These are phyloP conservation scores for Linnemannia hyalina DNA, from an alignment of 192 early-diverging fungal genomes.

Conservation along the genomic window DNA sequence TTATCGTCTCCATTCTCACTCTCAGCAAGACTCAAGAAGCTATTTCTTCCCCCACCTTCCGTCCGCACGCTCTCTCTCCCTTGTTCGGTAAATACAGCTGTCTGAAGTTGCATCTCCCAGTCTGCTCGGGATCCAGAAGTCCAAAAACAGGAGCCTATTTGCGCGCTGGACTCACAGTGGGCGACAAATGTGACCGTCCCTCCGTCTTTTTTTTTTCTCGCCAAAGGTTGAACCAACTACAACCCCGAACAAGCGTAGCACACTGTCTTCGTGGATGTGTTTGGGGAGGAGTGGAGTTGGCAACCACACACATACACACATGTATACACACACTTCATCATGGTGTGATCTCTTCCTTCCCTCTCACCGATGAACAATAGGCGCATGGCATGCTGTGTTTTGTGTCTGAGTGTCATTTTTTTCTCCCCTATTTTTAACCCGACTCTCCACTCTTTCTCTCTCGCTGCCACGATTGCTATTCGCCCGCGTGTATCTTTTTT, in stretches of 20 bases:
- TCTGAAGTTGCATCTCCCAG: neutral
- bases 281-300: neutral
- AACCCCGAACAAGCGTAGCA: neutral
- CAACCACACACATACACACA: neutral
- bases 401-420: neutral
- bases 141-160: neutral
- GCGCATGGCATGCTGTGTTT: conserved; percentile 1
- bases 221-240: neutral
- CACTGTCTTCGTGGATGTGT: too few relatives aligned
- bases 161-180: neutral
- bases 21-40: too few relatives aligned
- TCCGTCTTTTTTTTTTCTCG: neutral
- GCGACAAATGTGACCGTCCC: neutral
- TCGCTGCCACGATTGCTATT: neutral
- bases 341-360: too few relatives aligned
- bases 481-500: neutral
- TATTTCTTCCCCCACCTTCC: neutral
- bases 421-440: neutral
- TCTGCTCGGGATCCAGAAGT: neutral
- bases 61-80: neutral
- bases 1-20: too few relatives aligned
- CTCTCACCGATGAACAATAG: neutral
- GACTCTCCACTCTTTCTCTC: neutral
- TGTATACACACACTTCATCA: neutral
- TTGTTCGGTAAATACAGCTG: neutral